Evolutionary conservation across 2,329 filamentous ascomycete genomes (phyloP).

Genomic region (Venturiaceae sp.): DNA sequence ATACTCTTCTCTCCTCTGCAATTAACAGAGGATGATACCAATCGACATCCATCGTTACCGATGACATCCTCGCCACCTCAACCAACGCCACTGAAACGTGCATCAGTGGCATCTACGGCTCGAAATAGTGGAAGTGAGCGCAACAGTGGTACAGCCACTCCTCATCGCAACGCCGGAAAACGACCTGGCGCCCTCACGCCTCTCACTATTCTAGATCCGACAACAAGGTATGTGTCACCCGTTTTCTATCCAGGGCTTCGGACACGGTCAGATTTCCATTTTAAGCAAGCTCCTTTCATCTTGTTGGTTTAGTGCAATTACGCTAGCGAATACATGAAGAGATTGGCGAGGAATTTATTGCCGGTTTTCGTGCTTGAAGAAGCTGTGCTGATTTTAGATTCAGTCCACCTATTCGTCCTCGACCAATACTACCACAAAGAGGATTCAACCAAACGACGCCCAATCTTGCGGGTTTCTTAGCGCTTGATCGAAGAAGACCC

Average conservation of each 20-base stretch:
- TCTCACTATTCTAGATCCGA: neutral
- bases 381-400: too few species aligned
- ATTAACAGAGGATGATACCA: constrained; percentile 31
- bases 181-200: neutral
- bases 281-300: too few species aligned
- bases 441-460: constrained; percentile 46
- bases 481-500: constrained; percentile 25
- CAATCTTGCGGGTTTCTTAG: constrained; percentile 44
- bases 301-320: too few species aligned
- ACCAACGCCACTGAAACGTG: constrained; percentile 16
- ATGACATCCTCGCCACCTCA: constrained; percentile 18
- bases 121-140: neutral
- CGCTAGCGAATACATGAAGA: too few species aligned
- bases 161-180: constrained; percentile 15
- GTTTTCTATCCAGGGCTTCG: too few species aligned
- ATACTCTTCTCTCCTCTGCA: constrained; percentile 70
- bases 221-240: too few species aligned
- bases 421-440: constrained; percentile 46
- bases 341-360: too few species aligned
- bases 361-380: too few species aligned
- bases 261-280: too few species aligned
- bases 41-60: constrained; percentile 25
- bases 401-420: constrained; percentile 34
- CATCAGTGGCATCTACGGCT: constrained; percentile 13
- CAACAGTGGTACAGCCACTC: neutral